These are phyloP conservation scores for Cladosporium sp. DNA, from an alignment of 2,329 filamentous ascomycete species.

Conservation along the genomic window DNA sequence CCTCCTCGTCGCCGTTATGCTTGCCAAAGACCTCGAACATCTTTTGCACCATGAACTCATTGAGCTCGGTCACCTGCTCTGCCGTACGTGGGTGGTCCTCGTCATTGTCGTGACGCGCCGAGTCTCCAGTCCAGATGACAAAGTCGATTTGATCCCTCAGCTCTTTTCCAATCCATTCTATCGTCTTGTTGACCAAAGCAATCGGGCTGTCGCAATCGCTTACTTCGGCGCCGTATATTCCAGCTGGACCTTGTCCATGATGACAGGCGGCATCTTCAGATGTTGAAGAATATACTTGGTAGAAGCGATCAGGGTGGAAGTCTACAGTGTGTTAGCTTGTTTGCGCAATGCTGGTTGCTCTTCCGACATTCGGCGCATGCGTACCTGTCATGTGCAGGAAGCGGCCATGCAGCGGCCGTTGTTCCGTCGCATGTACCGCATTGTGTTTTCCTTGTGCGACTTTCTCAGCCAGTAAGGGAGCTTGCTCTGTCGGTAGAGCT, in stretches of 20 bases:
- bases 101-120: conserved; percentile 44
- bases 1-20: conserved; percentile 51
- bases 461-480: conserved; percentile 2
- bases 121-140: conserved; percentile 45
- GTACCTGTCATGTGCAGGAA: conserved; percentile 89
- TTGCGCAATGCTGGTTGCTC: conserved; percentile 23
- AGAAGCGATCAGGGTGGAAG: conserved; percentile 87
- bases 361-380: conserved; percentile 31
- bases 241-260: conserved; percentile 72
- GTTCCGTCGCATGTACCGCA: conserved; percentile 21
- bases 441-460: not conserved
- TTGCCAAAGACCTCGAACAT: conserved; percentile 73
- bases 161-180: conserved; percentile 73
- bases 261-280: conserved; percentile 74
- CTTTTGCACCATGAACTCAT: conserved; percentile 72
- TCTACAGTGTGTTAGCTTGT: conserved; percentile 55
- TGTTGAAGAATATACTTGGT: conserved; percentile 75
- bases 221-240: conserved; percentile 80
- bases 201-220: conserved; percentile 86
- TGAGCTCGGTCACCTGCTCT: conserved; percentile 75
- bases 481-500: conserved; percentile 14
- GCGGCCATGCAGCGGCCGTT: conserved; percentile 55
- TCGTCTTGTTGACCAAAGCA: conserved; percentile 80
- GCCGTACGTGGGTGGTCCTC: conserved; percentile 69
- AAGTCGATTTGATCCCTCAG: conserved; percentile 43